A percentile compares a stretch with the other conserved stretches of the same genome.
phyloP scores from a whole-genome alignment of 1,284 basidiomycete genomes.

The Ustilago sp. region DNA sequence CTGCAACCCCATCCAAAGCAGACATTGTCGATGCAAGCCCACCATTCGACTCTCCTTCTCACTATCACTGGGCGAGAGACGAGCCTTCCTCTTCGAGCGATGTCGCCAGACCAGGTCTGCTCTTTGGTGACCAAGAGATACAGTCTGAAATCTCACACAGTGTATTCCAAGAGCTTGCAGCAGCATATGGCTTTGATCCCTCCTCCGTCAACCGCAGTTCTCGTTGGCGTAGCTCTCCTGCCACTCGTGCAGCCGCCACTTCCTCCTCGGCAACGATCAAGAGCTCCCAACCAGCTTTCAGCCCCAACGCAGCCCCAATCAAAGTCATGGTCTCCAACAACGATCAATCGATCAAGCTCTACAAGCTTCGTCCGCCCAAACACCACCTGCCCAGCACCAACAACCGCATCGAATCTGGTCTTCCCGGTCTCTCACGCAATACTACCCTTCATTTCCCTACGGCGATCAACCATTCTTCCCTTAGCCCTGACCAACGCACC shows the following conservation, averaged over 20 bases:
- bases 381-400: slow-evolving; percentile 65
- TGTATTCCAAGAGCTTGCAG: slow-evolving; percentile 46
- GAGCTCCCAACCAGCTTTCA: background rate
- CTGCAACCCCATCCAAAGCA: slow-evolving; percentile 11
- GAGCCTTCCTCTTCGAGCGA: slow-evolving; percentile 24
- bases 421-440: slow-evolving; percentile 74
- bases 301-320: slow-evolving; percentile 23
- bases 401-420: slow-evolving; percentile 46
- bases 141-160: slow-evolving; percentile 43
- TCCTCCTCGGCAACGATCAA: background rate
- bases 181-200: slow-evolving; percentile 45
- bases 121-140: slow-evolving; percentile 48
- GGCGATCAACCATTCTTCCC: slow-evolving; percentile 54
- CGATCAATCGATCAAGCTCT: slow-evolving; percentile 79
- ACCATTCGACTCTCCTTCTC: slow-evolving; percentile 9
- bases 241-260: background rate
- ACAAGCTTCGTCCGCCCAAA: slow-evolving; percentile 54
- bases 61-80: slow-evolving; percentile 38
- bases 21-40: slow-evolving; percentile 20
- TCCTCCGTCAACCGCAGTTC: slow-evolving; percentile 32
- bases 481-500: slow-evolving; percentile 85
- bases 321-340: slow-evolving; percentile 82
- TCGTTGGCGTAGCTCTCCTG: slow-evolving; percentile 22
- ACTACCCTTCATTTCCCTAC: slow-evolving; percentile 52
- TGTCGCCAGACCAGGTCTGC: slow-evolving; percentile 27